Conservation (phyloP, 345 rosid species). For the Syzygium aromaticum region DNA sequence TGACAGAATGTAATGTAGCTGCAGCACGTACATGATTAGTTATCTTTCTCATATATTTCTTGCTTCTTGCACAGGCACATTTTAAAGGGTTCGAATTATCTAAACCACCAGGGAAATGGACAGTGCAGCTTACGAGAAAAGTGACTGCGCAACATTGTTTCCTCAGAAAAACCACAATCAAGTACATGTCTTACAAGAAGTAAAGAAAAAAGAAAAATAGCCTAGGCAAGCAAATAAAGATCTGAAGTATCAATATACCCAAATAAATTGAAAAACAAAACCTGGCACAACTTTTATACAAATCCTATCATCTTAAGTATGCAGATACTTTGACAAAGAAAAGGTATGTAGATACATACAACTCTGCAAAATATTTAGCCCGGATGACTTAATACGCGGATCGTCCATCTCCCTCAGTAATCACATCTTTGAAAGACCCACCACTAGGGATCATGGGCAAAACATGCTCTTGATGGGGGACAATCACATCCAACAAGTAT, state of each 20-base stretch:
- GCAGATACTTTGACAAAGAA: not conserved
- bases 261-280: not conserved
- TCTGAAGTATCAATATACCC: not conserved
- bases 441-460: constrained; percentile 97
- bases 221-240: not conserved
- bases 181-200: not conserved
- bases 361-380: not conserved
- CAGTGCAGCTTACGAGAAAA: not conserved
- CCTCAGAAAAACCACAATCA: not conserved
- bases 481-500: constrained; percentile 77
- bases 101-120: not conserved
- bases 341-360: not conserved
- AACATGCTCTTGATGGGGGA: constrained; percentile 97
- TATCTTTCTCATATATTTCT: not conserved
- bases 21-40: not conserved
- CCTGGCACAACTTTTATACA: not conserved
- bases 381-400: constrained; percentile 28
- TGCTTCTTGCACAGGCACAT: not conserved
- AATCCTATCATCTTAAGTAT: not conserved
- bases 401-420: constrained; percentile 93
- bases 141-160: not conserved
- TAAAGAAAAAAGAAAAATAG: not conserved
- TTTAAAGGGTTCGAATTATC: not conserved
- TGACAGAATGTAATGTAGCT: not conserved
- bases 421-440: constrained; percentile 81